Evolutionary conservation across 2,329 filamentous ascomycete species (phyloP), one percentile per base, ranked within the genome.

Genomic region (Talaromyces sp.): DNA sequence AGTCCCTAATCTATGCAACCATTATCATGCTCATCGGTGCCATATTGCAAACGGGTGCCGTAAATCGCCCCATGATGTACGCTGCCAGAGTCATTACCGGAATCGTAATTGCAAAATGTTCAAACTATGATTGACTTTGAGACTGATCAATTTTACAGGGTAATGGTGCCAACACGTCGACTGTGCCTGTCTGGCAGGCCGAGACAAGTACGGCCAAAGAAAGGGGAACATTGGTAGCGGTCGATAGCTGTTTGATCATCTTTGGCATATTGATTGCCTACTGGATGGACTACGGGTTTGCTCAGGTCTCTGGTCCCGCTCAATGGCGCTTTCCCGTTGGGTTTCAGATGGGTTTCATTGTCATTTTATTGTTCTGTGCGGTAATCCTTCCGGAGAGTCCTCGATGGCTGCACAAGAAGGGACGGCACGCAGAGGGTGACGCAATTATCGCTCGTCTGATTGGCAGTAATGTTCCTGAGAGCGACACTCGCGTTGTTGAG

Each of bases 71-170:
- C 11, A 76, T 82, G 21, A 75, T 80, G 25, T 71, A 72, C 0
- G 73, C 78, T 14, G 81, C 79, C 0, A 71, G 81, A 25, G 76
- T 81, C 55, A 73, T 82, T 18, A 80, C 79, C 1, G 80, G 80
- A 0, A 69, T 82, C 70, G 79, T 1, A 69, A 35, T 12, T 35
- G 33, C 33, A 35, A 35, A 35, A 35, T 35, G 9, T 35, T 35
- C 33, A 35, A 35, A 35, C 9, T 2, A 12, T 35, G 33, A 35
- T 35, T 12, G 33, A 35, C 33, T 35, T 35, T 35, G 33, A 35
- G 33, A 35, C 33, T 35, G 8, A 35, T 14, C 9, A 12, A 12
- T 11, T 11, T 35, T 35, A 35, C 33, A 35, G 33, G 33, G 33
- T 35, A 72, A 37, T 77, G 35, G 48, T 2, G 57, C 48, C 23